phyloP scores from a whole-genome alignment of 169 alveolate species.

The Plasmodium sp. region DNA sequence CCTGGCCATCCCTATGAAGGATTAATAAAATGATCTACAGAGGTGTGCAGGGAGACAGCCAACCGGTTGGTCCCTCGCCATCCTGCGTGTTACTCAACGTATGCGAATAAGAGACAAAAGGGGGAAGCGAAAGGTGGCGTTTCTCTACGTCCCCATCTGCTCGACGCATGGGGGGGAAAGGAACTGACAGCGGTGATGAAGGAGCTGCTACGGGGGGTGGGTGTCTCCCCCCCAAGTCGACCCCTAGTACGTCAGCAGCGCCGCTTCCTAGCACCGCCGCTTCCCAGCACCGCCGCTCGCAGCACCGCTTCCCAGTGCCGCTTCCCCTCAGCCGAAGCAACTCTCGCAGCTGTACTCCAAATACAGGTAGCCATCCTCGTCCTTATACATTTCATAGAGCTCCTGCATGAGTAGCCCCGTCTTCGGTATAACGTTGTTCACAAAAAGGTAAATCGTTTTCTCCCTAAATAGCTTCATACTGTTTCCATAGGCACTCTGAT shows the following conservation, averaged over 20 bases:
- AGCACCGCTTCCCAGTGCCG: background rate
- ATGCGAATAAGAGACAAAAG: too few relatives aligned
- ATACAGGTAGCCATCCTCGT: conserved; percentile 89
- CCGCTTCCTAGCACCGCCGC: too few relatives aligned
- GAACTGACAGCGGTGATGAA: too few relatives aligned
- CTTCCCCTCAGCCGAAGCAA: conserved; percentile 70
- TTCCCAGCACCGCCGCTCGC: too few relatives aligned
- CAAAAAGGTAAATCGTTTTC: conserved; percentile 87
- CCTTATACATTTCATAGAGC: conserved; percentile 85
- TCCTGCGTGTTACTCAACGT: background rate
- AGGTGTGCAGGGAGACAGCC: background rate
- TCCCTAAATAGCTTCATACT: conserved; percentile 78
- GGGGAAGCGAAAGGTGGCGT: background rate
- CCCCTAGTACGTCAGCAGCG: background rate
- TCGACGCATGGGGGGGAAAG: background rate
- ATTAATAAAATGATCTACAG: background rate
- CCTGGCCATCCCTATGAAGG: background rate
- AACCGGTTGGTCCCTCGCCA: background rate
- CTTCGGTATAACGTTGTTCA: conserved; percentile 85
- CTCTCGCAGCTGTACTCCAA: conserved; percentile 87
- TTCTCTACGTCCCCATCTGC: background rate
- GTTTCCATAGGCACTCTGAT: conserved; percentile 76
- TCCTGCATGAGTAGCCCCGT: conserved; percentile 88
- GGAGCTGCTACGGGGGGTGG: too few relatives aligned
- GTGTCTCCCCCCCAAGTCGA: too few relatives aligned